Evolutionary conservation across 108 stramenopile species (phyloP), one percentile per base, ranked within the genome.

Genomic region (Aurantiochytrium sp.): DNA sequence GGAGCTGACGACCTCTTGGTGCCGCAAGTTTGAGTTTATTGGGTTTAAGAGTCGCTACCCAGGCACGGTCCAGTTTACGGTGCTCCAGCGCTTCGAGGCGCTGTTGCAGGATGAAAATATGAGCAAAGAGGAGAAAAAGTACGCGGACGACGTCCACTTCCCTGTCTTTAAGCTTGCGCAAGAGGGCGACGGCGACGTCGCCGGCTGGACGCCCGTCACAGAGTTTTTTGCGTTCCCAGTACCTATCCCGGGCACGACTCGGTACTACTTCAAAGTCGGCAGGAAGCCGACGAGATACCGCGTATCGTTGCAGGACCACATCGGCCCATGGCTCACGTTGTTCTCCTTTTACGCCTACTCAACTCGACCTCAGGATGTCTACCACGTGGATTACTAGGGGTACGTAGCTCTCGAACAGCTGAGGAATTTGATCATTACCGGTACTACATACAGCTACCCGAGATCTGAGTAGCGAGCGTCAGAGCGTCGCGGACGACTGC

Each of bases 291-390:
- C 73, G 45, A 6, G 73, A 30, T 81, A 22, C 24, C 73, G 73
- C 12, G 45, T 81, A 12, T 12, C 73, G 42, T 21, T 48, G 73
- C 39, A 41, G 1, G 73, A 81, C 45, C 45, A 48, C 45, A 81
- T 81, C 12, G 73, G 73, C 8, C 42, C 73, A 6, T 81, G 73
- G 73, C n/a, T 41, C 39, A 81, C 73, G 73, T 24, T 81, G 50
- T 81, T 81, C 32, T 81, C 73, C 21, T 81, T 81, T 81, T 81
- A 81, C 24, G 73, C 73, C 6, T 81, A 48, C 45, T 81, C 73
- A 17, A 81, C 73, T 17, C 73, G 73, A 27, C 15, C 73, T 15
- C 42, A 81, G 24, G 73, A 81, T 24, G 45, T 4, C 39, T 81
- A 65, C 19, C 8, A 10, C 8, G 19, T 65, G 8, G 32, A 65